phyloP scores from a whole-genome alignment of 768 basidiomycete genomes.

The Termitomyces sp. region DNA sequence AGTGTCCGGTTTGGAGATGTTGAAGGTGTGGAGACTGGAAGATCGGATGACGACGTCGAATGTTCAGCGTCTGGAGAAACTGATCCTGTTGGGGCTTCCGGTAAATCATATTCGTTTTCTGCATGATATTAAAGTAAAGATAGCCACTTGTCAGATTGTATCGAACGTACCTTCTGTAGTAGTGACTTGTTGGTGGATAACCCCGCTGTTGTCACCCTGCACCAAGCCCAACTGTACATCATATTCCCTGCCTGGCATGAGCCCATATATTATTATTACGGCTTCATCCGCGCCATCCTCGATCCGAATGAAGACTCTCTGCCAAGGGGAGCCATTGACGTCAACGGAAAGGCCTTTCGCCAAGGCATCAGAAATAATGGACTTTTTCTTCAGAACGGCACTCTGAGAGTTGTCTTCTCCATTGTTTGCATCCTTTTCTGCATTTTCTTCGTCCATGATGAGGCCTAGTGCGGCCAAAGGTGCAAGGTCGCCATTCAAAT shows the following conservation, averaged over 20 bases:
- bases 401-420: slow-evolving; percentile 23
- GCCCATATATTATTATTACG: slow-evolving; percentile 84
- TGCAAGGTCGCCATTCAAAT: slow-evolving; percentile 29
- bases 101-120: slow-evolving; percentile 22
- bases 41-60: slow-evolving; percentile 26
- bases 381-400: slow-evolving; percentile 22
- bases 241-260: slow-evolving; percentile 86
- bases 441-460: slow-evolving; percentile 22
- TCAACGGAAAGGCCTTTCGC: slow-evolving; percentile 73
- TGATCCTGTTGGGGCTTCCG: slow-evolving; percentile 27
- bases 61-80: slow-evolving; percentile 26
- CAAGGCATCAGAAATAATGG: slow-evolving; percentile 60
- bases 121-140: neutral
- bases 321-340: slow-evolving; percentile 77
- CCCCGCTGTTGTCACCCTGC: slow-evolving; percentile 44
- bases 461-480: slow-evolving; percentile 38
- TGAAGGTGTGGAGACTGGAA: slow-evolving; percentile 30
- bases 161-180: slow-evolving; percentile 54
- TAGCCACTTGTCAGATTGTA: neutral
- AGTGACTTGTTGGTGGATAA: slow-evolving; percentile 56
- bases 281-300: slow-evolving; percentile 83
- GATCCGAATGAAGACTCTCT: slow-evolving; percentile 71
- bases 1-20: slow-evolving; percentile 31
- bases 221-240: slow-evolving; percentile 82
- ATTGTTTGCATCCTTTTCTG: slow-evolving; percentile 29